Evolutionary conservation across 306 rosid species (phyloP).

Genomic region (Lagenaria siceraria): DNA sequence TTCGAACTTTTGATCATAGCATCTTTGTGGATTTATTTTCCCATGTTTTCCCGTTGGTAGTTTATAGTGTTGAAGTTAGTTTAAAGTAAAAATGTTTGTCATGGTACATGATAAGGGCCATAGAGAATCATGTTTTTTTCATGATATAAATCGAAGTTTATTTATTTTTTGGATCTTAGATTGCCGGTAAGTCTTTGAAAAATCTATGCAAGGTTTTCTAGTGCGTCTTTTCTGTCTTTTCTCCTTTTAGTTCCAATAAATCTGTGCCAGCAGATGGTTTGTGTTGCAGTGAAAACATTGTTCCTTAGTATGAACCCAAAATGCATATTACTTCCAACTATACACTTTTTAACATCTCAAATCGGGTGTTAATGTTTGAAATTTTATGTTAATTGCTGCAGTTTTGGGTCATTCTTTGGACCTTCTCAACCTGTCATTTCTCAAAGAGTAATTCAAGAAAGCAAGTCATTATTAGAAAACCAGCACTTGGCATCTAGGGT

Average conservation of each 20-base stretch:
- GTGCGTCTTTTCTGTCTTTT: not conserved
- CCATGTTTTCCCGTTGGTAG: not conserved
- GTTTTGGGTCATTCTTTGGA: slow-evolving; percentile 89
- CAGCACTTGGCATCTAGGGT: slow-evolving; percentile 47
- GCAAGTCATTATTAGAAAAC: slow-evolving; percentile 71
- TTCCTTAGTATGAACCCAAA: not conserved
- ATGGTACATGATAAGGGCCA: not conserved
- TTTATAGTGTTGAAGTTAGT: not conserved
- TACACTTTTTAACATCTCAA: slow-evolving; percentile 3
- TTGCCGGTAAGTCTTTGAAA: not conserved
- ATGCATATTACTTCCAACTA: not conserved
- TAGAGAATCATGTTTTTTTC: not conserved
- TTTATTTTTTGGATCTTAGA: not conserved
- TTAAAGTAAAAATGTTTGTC: not conserved
- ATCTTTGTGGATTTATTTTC: not conserved
- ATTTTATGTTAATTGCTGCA: slow-evolving; percentile 26
- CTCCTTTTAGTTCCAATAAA: not conserved
- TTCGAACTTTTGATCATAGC: not conserved
- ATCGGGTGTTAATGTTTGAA: slow-evolving; percentile 2
- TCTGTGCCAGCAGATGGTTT: not conserved
- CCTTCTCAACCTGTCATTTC: slow-evolving; percentile 79
- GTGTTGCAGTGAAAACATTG: not conserved
- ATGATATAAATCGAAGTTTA: not conserved
- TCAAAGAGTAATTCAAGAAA: slow-evolving; percentile 84
- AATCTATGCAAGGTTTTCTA: not conserved